A percentile compares a stretch with the other conserved stretches of the same genome.
Evolutionary conservation across 116 monocot species (phyloP).

Genomic region (Dioscorea cayenensis): DNA sequence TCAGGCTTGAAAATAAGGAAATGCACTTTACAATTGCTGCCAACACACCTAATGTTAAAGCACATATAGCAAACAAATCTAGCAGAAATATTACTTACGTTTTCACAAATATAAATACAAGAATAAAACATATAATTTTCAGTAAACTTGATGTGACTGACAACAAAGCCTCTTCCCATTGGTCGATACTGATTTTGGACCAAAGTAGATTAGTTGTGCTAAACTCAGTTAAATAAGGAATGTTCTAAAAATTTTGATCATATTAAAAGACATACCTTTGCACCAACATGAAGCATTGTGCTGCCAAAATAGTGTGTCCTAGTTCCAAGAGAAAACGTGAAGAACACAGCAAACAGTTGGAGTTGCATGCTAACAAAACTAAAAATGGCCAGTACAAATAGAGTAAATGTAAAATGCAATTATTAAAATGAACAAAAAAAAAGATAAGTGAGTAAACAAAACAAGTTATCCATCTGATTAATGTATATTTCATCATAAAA

Average conservation of each 20-base stretch:
- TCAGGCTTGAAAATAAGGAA: constrained; percentile 55
- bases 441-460: not conserved
- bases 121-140: constrained; percentile 93
- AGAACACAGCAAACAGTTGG: constrained; percentile 81
- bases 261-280: constrained; percentile 41
- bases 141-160: constrained; percentile 82
- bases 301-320: constrained; percentile 94
- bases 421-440: not conserved
- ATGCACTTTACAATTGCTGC: too few species aligned
- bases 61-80: not conserved
- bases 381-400: constrained; percentile 69
- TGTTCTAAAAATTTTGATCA: not conserved
- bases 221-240: not conserved
- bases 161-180: constrained; percentile 99
- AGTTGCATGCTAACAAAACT: constrained; percentile 94
- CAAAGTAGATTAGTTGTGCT: not conserved
- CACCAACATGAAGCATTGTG: constrained; percentile 98
- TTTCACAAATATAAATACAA: constrained; percentile 94
- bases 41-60: not conserved
- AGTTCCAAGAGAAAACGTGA: constrained; percentile 97
- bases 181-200: constrained; percentile 57
- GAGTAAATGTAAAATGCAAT: not conserved
- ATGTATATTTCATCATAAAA: too few species aligned
- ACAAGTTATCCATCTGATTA: too few species aligned
- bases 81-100: constrained; percentile 42